These are phyloP conservation scores for Penicillium frequentans DNA, from an alignment of 2,329 filamentous ascomycete species.

Conservation along the genomic window DNA sequence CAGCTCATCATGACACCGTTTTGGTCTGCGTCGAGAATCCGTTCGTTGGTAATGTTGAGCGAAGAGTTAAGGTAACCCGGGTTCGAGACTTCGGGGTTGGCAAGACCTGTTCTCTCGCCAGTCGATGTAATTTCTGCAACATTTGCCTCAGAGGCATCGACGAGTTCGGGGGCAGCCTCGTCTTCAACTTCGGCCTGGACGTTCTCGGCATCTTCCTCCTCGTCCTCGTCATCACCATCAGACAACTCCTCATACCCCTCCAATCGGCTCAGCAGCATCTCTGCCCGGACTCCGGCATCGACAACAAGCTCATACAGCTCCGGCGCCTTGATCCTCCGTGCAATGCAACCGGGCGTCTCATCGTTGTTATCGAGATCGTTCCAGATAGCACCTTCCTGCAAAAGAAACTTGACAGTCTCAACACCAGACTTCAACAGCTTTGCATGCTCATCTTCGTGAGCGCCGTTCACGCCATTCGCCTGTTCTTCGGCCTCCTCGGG, in stretches of 20 bases:
- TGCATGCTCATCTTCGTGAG: constrained; percentile 21
- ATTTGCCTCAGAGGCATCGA: constrained; percentile 18
- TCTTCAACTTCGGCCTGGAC: background rate
- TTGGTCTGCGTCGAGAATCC: constrained; percentile 69
- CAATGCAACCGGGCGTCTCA: constrained; percentile 90
- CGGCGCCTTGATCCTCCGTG: constrained; percentile 64
- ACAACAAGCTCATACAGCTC: constrained; percentile 80
- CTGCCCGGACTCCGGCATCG: constrained; percentile 85
- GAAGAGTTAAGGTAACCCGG: constrained; percentile 68
- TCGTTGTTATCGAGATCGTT: constrained; percentile 85
- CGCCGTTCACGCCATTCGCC: constrained; percentile 20
- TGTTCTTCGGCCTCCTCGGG: constrained; percentile 28
- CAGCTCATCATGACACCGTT: constrained; percentile 95
- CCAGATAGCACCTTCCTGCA: constrained; percentile 92
- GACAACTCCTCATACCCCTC: constrained; percentile 74
- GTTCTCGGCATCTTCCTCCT: constrained; percentile 36
- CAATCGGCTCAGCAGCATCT: constrained; percentile 78
- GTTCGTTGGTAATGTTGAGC: constrained; percentile 64
- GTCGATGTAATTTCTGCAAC: constrained; percentile 9
- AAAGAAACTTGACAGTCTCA: constrained; percentile 70
- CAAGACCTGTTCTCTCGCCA: constrained; percentile 3
- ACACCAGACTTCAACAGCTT: constrained; percentile 59
- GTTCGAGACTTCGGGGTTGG: constrained; percentile 55
- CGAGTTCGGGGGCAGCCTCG: constrained; percentile 23
- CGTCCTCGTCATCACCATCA: constrained; percentile 30